These are phyloP conservation scores for Penicillium aurantiogriseum DNA, from an alignment of 2,329 filamentous ascomycete genomes.

Conservation along the genomic window DNA sequence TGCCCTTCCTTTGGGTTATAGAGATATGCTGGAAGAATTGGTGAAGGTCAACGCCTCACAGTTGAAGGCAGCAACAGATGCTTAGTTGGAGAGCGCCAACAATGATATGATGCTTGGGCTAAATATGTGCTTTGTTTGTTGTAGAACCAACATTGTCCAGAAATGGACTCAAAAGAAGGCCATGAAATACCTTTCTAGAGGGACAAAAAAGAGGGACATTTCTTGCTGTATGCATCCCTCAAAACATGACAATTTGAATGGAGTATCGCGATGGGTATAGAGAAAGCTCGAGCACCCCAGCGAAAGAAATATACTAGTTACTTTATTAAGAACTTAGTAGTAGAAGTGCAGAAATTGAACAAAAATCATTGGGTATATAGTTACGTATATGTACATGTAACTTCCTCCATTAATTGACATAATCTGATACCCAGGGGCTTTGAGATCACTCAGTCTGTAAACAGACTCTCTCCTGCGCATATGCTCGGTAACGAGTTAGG, in stretches of 20 bases:
- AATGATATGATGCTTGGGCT: neutral
- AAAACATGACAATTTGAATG: neutral
- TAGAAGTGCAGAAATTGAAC: neutral
- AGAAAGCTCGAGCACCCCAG: neutral
- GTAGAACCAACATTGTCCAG: neutral
- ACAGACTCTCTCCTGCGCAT: constrained; percentile 55
- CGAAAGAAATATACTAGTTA: neutral
- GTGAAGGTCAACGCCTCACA: constrained; percentile 27
- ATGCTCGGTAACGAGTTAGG: constrained; percentile 53
- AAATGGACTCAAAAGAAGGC: neutral
- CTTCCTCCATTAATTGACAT: neutral
- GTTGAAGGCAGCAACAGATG: constrained; percentile 13
- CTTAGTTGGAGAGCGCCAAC: neutral
- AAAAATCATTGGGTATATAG: neutral
- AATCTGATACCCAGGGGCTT: neutral
- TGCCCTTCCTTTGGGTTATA: constrained; percentile 28
- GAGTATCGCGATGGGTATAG: neutral
- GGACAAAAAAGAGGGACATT: neutral
- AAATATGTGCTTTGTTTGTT: neutral
- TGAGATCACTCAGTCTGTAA: constrained; percentile 12
- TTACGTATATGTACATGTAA: neutral
- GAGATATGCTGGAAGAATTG: constrained; percentile 30
- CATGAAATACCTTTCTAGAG: neutral
- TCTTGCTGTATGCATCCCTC: neutral
- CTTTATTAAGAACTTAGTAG: too few species aligned